Percentiles rank a stretch among this genome's conserved stretches.
Conservation (phyloP, 2,329 filamentous ascomycete genomes). For the Colletotrichum viniferum region DNA sequence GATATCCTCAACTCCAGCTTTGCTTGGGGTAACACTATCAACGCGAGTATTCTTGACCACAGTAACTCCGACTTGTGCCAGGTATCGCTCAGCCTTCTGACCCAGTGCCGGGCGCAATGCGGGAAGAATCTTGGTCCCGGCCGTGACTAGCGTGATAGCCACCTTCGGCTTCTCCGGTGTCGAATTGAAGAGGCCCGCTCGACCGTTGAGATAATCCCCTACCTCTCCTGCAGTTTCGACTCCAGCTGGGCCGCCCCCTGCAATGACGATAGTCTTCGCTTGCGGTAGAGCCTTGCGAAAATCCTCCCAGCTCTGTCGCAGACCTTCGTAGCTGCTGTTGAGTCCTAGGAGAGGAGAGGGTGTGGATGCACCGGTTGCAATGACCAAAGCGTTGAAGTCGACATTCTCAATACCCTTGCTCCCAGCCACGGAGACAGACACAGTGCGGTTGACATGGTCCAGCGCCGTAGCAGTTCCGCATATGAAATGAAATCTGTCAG, state of each 20-base stretch:
- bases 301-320: slow-evolving; percentile 37
- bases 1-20: slow-evolving; percentile 31
- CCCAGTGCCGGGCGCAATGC: slow-evolving; percentile 41
- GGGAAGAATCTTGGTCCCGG: slow-evolving; percentile 42
- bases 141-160: slow-evolving; percentile 48
- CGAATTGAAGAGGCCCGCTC: slow-evolving; percentile 39
- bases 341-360: slow-evolving; percentile 48
- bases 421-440: slow-evolving; percentile 30
- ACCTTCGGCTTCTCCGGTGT: slow-evolving; percentile 38
- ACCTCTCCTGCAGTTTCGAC: slow-evolving; percentile 56
- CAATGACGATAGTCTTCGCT: slow-evolving; percentile 49
- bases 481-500: slow-evolving; percentile 42
- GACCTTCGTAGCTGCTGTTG: slow-evolving; percentile 33
- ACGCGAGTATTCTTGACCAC: slow-evolving; percentile 48
- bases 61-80: slow-evolving; percentile 49
- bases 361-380: slow-evolving; percentile 53
- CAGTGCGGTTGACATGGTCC: slow-evolving; percentile 34
- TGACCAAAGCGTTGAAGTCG: slow-evolving; percentile 48
- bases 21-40: slow-evolving; percentile 30
- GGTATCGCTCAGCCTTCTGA: slow-evolving; percentile 41
- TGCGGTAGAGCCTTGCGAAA: slow-evolving; percentile 43
- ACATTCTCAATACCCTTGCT: slow-evolving; percentile 22
- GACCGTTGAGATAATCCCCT: slow-evolving; percentile 55
- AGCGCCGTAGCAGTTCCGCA: slow-evolving; percentile 42
- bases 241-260: slow-evolving; percentile 55